Evolutionary conservation across 75 land plant species (phyloP), one percentile per base, ranked within the genome.

Genomic region (Picea sitchensis): DNA sequence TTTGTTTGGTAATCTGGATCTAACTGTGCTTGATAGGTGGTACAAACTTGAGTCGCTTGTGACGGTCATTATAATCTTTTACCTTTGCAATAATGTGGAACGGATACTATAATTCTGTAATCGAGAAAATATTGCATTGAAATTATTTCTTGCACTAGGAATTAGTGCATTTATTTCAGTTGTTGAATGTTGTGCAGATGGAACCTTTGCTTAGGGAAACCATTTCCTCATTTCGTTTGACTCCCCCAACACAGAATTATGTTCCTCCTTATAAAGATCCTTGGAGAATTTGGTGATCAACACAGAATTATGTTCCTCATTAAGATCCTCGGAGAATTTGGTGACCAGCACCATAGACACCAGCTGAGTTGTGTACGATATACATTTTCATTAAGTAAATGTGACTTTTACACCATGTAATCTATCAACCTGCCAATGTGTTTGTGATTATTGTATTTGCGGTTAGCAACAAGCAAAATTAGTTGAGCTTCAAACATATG

Each of bases 191-290:
- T 68, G 3, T 84, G 87, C 92, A 92, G 96, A 84, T 92, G 90
- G 94, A 90, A 26, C 88, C 96, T 59, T 36, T 82, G 17, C 75
- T 92, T 65, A 72, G 87, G 60, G 83, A 84, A 83, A 81, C 92
- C 14, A 88, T 90, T 9, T 84, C 85, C 11, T 94, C 96, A 12
- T 94, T 94, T 65, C 91, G 81, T 34, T 87, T 94, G 73, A 83
- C 87, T 8, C 90, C 94, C 63, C 88, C 91, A 30, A 92, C 96
- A 36, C 84, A 86, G 31, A 81, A 86, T 30, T 94, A 90, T 68
- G 96, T 94, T n/a, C 95, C 96, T 69, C 96, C 96, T 73, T 92
- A 80, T 83, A 94, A 94, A 82, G 96, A 94, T 87, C 95, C 96
- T 30, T 94, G 96, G 96, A 89, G 96, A 86, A 92, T 94, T 85